Evolutionary conservation across 768 basidiomycete genomes (phyloP).

Genomic region (Wakefieldia striispora): DNA sequence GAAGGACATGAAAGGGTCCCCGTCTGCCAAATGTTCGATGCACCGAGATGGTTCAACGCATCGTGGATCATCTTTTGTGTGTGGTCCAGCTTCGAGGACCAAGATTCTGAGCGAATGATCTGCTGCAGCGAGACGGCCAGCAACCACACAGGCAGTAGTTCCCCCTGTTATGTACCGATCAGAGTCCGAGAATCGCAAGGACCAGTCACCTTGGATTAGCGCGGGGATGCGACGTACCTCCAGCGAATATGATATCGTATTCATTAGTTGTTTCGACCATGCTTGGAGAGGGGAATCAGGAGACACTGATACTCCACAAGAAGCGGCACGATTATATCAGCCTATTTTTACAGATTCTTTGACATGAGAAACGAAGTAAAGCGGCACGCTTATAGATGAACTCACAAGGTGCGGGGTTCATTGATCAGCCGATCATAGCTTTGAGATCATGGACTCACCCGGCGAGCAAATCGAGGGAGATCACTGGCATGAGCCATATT

Average conservation of each 20-base stretch:
- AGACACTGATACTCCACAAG: not conserved
- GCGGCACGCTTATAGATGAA: no score
- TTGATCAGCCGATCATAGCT: no score
- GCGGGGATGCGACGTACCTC: constrained; percentile 37
- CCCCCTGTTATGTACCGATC: constrained; percentile 27
- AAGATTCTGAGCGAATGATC: constrained; percentile 25
- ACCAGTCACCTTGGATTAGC: not conserved
- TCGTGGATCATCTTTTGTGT: constrained; percentile 19
- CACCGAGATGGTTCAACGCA: constrained; percentile 25
- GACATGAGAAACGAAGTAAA: not conserved
- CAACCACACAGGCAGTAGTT: constrained; percentile 33
- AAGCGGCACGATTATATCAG: not conserved
- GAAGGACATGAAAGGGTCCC: constrained; percentile 17
- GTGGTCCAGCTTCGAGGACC: constrained; percentile 29
- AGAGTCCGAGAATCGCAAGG: not conserved
- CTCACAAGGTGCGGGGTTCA: no score
- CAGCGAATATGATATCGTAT: constrained; percentile 56
- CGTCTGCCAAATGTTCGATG: constrained; percentile 14
- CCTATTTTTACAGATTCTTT: constrained; percentile 4
- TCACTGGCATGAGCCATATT: no score
- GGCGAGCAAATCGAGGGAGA: no score
- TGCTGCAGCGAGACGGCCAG: constrained; percentile 28
- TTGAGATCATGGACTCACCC: no score
- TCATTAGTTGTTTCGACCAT: constrained; percentile 9
- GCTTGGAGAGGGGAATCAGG: not conserved